phyloP scores from a whole-genome alignment of 192 early-diverging fungal genomes.

The Chytriomyces sp. region DNA sequence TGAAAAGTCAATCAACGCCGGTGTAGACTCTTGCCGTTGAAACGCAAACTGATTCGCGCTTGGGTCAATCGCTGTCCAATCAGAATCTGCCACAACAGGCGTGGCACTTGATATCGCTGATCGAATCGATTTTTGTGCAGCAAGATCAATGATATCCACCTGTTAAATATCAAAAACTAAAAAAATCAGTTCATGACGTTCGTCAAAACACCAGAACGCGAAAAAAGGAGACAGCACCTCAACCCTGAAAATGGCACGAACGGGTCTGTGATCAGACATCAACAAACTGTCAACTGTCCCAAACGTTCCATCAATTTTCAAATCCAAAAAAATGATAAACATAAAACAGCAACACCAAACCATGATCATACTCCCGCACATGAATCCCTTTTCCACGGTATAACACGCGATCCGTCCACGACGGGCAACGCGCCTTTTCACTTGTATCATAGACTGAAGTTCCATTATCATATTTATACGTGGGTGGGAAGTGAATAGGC shows the following conservation, averaged over 20 bases:
- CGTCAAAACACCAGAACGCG: neutral
- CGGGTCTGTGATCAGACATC: slow-evolving; percentile 85
- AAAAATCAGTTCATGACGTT: neutral
- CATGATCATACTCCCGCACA: slow-evolving; percentile 38
- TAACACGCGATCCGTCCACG: slow-evolving; percentile 93
- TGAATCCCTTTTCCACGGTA: slow-evolving; percentile 55
- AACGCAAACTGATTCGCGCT: neutral
- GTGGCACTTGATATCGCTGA: slow-evolving; percentile 13
- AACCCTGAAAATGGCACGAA: slow-evolving; percentile 4
- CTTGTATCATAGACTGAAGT: slow-evolving; percentile 83
- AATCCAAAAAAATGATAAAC: neutral
- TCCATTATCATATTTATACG: slow-evolving; percentile 95
- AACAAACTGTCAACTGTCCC: slow-evolving; percentile 31
- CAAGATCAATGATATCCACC: slow-evolving; percentile 11
- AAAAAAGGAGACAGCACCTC: neutral
- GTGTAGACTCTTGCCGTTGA: neutral
- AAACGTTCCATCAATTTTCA: neutral
- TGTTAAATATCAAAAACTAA: slow-evolving; percentile 12
- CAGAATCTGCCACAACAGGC: neutral
- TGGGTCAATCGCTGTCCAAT: neutral
- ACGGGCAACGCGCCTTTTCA: slow-evolving; percentile 90
- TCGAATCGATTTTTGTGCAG: slow-evolving; percentile 6
- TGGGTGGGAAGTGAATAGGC: slow-evolving; percentile 80
- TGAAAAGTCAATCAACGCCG: slow-evolving; percentile 33
- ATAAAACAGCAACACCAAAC: neutral